Conservation (phyloP, 192 early-diverging fungal species). For the Backusella australiensis region DNA sequence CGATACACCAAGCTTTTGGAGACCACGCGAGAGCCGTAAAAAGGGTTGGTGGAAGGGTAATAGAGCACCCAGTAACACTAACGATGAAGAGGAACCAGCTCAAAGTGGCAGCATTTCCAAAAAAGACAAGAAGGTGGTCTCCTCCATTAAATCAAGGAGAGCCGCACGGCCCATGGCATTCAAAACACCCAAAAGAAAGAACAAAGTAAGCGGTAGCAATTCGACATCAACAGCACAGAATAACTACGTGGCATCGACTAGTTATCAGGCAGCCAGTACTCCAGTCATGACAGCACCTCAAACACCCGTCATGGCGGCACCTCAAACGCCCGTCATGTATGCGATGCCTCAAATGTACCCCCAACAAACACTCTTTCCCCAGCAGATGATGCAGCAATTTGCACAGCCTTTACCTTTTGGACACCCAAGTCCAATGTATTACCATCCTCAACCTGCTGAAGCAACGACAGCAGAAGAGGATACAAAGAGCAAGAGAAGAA, state of each 20-base stretch:
- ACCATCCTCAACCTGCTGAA: background rate
- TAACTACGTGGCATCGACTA: background rate
- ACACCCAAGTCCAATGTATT: background rate
- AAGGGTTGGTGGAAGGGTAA: background rate
- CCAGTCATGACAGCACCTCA: background rate
- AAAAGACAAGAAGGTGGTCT: background rate
- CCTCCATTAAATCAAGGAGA: conserved; percentile 2
- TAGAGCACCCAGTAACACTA: background rate
- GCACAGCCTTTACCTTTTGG: background rate
- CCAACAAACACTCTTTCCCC: background rate
- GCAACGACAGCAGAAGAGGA: background rate
- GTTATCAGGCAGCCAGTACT: background rate
- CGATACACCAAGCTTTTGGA: background rate
- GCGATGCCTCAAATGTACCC: background rate
- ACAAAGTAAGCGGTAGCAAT: background rate
- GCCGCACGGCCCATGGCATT: background rate
- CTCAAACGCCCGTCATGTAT: background rate
- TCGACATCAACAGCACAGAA: background rate
- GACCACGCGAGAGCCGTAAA: background rate
- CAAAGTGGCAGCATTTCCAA: background rate
- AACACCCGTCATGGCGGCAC: background rate
- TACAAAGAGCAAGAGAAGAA: background rate
- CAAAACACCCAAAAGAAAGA: background rate
- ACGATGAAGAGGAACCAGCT: background rate
- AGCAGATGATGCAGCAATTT: background rate